Conservation (phyloP, 2,329 filamentous ascomycete species). For the Hypoxylon rubiginosum region DNA sequence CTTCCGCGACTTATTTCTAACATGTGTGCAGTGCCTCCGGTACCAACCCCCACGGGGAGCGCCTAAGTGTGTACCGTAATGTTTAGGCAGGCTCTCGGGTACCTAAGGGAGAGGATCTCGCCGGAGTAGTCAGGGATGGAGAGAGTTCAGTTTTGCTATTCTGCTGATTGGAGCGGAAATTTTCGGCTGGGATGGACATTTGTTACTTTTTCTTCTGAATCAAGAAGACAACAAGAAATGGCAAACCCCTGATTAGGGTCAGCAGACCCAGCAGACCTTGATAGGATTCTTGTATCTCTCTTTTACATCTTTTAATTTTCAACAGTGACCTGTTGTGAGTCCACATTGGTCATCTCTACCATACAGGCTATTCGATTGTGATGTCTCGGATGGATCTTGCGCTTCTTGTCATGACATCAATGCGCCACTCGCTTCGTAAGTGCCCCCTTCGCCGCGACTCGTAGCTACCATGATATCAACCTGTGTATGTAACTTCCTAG, state of each 20-base stretch:
- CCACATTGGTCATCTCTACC: not conserved
- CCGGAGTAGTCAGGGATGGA: not conserved
- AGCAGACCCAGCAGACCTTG: not conserved
- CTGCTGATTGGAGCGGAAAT: not conserved
- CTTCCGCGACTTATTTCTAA: slow-evolving; percentile 1
- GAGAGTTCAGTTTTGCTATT: no score
- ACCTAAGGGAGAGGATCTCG: slow-evolving; percentile 2
- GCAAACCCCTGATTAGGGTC: slow-evolving; percentile 6
- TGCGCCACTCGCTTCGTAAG: no score
- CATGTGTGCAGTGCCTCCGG: slow-evolving; percentile 2
- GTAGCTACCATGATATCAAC: no score
- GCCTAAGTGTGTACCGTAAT: not conserved
- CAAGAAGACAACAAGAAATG: slow-evolving; percentile 12
- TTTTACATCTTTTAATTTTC: slow-evolving; percentile 12
- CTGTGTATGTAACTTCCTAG: no score
- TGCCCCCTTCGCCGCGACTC: no score
- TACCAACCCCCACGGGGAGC: slow-evolving; percentile 9
- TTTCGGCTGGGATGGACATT: slow-evolving; percentile 15
- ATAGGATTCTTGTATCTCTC: slow-evolving; percentile 24
- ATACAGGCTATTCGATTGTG: not conserved
- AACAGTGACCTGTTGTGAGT: slow-evolving; percentile 6
- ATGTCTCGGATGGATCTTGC: not conserved
- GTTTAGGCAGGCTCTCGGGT: not conserved
- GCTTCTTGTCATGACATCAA: no score
- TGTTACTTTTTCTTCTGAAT: slow-evolving; percentile 14